Evolutionary conservation across 768 basidiomycete genomes (phyloP).

Genomic region (Cystofilobasidium ferigula): DNA sequence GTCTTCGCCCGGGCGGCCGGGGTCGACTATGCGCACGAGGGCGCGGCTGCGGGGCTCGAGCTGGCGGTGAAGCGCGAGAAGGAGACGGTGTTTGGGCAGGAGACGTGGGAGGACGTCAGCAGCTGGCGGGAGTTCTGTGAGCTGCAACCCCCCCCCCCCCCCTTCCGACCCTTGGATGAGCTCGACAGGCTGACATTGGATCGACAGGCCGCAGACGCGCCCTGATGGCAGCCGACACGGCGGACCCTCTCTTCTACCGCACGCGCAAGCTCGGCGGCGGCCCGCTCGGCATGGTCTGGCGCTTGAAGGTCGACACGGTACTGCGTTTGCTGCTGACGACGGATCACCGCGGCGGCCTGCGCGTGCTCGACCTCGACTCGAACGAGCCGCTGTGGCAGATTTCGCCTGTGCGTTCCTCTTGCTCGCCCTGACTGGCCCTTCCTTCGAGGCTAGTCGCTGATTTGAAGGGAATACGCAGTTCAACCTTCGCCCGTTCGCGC

Average conservation of each 20-base stretch:
- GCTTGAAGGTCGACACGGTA: constrained; percentile 5
- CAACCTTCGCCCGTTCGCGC: not conserved
- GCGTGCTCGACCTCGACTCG: not conserved
- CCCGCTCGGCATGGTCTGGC: not conserved
- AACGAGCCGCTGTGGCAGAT: not conserved
- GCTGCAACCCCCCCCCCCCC: not conserved
- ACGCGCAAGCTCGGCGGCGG: not conserved
- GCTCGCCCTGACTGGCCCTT: not conserved
- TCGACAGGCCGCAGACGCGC: not conserved
- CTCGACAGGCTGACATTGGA: not conserved
- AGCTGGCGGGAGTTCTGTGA: constrained; percentile 8
- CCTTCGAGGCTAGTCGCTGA: not conserved
- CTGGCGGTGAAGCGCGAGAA: not conserved
- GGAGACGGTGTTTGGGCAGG: not conserved
- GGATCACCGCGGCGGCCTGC: not conserved
- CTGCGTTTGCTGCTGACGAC: constrained; percentile 1
- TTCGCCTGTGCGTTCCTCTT: not conserved
- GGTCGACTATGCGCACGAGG: not conserved
- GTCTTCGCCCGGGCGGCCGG: not conserved
- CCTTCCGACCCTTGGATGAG: no score
- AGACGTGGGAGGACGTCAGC: not conserved
- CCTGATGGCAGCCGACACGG: not conserved
- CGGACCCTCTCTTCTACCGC: not conserved
- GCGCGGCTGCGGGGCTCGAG: not conserved
- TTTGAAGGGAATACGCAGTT: not conserved